Evolutionary conservation across 2,329 filamentous ascomycete genomes (phyloP), one percentile per base, ranked within the genome.

Genomic region (Biscogniauxia marginata): DNA sequence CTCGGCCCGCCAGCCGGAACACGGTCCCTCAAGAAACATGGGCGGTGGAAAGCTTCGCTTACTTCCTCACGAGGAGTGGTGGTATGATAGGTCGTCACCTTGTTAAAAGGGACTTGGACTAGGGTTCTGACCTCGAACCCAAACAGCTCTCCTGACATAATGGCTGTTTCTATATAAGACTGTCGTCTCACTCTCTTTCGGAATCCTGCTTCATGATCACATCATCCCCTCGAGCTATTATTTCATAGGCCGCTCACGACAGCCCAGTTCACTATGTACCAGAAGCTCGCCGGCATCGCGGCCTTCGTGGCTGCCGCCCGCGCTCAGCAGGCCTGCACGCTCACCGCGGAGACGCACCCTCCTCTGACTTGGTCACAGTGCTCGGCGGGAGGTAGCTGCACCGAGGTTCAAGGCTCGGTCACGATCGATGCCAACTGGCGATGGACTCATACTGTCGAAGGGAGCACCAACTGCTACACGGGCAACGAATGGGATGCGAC

Each of bases 371-470:
- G 76, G 73, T 68, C 75, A 59, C 70, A 73, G 56, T 82, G 79
- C 65, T 71, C 76, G 13, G 63, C 65, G 2, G 70, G 64, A 20
- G 75, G 76, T 48, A 70, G 70, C 53, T 82, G 79, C 67, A 74
- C 71, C 6, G 70, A 67, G 19, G 71, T 76, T 59, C 64, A 66
- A 45, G 77, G 75, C 45, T 75, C 74, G 39, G 73, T 82, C 45
- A 74, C 77, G 43, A 65, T 82, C 61, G 79, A 82, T 58, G 62
- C 78, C 56, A 81, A 81, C 70, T 81, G 78, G 78, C 76, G 79
- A 57, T 82, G 79, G 79, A 69, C 79, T 50, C 77, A 81, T 69
- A 61, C 66, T 18, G 66, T 68, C 18, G 55, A 60, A 9, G 70
- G 70, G 23, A 73, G 67, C 60, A 77, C 72, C 59, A 81, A 81